Evolutionary conservation across 352 stramenopile species (phyloP), one percentile per base, ranked within the genome.

Genomic region (Aphanomyces stellatus): DNA sequence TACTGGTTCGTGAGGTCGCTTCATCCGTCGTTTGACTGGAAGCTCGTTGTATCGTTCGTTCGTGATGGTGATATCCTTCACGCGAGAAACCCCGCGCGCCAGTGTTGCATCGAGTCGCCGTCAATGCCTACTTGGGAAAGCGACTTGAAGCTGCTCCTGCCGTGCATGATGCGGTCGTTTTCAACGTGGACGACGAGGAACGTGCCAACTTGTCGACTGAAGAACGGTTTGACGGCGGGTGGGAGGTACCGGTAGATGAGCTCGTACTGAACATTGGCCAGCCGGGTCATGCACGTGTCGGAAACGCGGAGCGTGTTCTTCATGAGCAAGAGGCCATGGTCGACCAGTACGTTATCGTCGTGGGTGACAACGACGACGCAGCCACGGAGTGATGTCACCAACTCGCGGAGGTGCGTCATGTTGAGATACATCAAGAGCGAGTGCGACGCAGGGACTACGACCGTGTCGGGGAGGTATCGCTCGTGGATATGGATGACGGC

Each of bases 261-360:
- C 35, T 59, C 69, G 49, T 69, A 74, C 60, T 74, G 69, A 41
- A 74, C 63, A 25, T 69, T 71, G 34, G 53, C 63, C n/a, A 25
- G 55, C 2, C 69, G 63, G 6, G 69, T 62, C 37, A 71, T 53
- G 2, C 17, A 4, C 17, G 48, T 65, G 19, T 46, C 55, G 24
- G 63, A 74, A 3, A 74, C 56, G 10, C 56, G 69, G 37, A 74
- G 53, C 31, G 71, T 61, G 27, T 74, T 74, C 59, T 74, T 71
- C 43, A 71, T 69, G 24, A 74, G 64, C 27, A 74, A 43, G 35
- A 74, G 64, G 55, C 69, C 69, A 5, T 61, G 42, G 25, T 74
- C 69, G 1, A 74, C 22, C n/a, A n/a, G n/a, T 2, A 64, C 40
- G 34, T 40, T 10, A 2, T 27, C 31, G 7, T 55, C 69, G 22